These are phyloP conservation scores for Backusella circina DNA, from an alignment of 192 early-diverging fungal genomes.

Conservation along the genomic window DNA sequence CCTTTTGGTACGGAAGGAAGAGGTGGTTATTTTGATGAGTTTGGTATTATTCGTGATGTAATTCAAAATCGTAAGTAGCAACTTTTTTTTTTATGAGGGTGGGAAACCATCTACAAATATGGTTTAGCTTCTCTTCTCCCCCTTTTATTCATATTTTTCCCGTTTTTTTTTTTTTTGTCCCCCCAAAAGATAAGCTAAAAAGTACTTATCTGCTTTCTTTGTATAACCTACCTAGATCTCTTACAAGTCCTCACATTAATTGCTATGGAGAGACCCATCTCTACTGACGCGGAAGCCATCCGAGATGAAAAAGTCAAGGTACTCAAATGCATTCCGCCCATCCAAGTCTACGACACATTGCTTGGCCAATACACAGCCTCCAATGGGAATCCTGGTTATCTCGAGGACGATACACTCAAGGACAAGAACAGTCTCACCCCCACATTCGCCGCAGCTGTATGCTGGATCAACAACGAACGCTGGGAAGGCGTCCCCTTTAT, in stretches of 20 bases:
- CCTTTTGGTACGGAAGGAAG: slow-evolving; percentile 95
- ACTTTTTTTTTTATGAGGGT: neutral
- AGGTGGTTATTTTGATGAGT: slow-evolving; percentile 99
- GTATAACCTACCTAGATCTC: slow-evolving; percentile 44
- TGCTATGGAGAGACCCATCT: slow-evolving; percentile 92
- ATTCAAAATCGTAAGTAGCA: slow-evolving; percentile 66
- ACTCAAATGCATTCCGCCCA: slow-evolving; percentile 68
- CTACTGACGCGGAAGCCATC: slow-evolving; percentile 85
- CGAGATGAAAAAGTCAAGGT: slow-evolving; percentile 94
- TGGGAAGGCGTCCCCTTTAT: slow-evolving; percentile 94
- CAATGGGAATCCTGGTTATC: slow-evolving; percentile 88
- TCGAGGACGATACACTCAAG: slow-evolving; percentile 82
- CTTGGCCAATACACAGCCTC: slow-evolving; percentile 88
- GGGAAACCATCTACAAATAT: neutral
- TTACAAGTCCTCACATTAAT: slow-evolving; percentile 91
- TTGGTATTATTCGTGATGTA: slow-evolving; percentile 97
- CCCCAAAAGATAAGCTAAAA: neutral
- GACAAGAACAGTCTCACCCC: slow-evolving; percentile 78
- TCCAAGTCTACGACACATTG: slow-evolving; percentile 76
- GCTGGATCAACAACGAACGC: slow-evolving; percentile 91
- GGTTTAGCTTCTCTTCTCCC: neutral
- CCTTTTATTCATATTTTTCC: neutral
- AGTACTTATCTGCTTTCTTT: neutral
- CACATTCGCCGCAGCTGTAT: slow-evolving; percentile 86
- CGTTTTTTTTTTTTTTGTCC: neutral